A percentile compares a stretch with the other conserved stretches of the same genome.
phyloP scores from a whole-genome alignment of 2,329 filamentous ascomycete genomes.

The Beauveria sp. region DNA sequence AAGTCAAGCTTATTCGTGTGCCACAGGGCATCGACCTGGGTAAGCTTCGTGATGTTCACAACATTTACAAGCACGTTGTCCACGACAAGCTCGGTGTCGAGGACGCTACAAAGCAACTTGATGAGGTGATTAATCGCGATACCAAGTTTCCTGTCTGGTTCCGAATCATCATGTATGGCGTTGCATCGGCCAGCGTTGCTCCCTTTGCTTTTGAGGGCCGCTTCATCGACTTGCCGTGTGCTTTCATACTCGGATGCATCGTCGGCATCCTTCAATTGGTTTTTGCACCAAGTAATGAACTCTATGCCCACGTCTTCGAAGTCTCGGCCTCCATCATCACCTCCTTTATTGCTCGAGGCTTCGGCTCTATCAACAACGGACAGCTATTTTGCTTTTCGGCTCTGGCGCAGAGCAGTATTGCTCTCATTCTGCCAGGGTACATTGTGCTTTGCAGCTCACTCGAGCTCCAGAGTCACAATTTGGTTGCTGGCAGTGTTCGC shows the following conservation, averaged over 20 bases:
- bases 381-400: slow-evolving; percentile 64
- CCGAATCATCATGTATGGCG: slow-evolving; percentile 61
- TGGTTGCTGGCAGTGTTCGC: slow-evolving; percentile 64
- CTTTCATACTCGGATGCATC: slow-evolving; percentile 67
- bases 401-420: slow-evolving; percentile 65
- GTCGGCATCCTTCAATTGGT: slow-evolving; percentile 69
- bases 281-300: slow-evolving; percentile 63
- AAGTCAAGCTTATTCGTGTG: slow-evolving; percentile 66
- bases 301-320: slow-evolving; percentile 52
- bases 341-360: slow-evolving; percentile 60
- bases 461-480: slow-evolving; percentile 62
- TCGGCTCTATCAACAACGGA: slow-evolving; percentile 55
- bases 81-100: slow-evolving; percentile 68
- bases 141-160: slow-evolving; percentile 44
- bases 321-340: slow-evolving; percentile 54
- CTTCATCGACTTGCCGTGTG: slow-evolving; percentile 69
- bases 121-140: slow-evolving; percentile 42
- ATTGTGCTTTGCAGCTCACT: slow-evolving; percentile 42
- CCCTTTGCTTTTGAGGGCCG: slow-evolving; percentile 75
- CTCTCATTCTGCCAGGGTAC: slow-evolving; percentile 61
- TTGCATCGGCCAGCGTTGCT: slow-evolving; percentile 68
- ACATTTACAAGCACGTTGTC: slow-evolving; percentile 76
- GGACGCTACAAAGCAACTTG: slow-evolving; percentile 56
- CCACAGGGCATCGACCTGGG: slow-evolving; percentile 65
- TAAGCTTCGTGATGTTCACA: slow-evolving; percentile 64